These are phyloP conservation scores for Buxus sempervirens DNA, from an alignment of 164 flowering plant species.

Conservation along the genomic window DNA sequence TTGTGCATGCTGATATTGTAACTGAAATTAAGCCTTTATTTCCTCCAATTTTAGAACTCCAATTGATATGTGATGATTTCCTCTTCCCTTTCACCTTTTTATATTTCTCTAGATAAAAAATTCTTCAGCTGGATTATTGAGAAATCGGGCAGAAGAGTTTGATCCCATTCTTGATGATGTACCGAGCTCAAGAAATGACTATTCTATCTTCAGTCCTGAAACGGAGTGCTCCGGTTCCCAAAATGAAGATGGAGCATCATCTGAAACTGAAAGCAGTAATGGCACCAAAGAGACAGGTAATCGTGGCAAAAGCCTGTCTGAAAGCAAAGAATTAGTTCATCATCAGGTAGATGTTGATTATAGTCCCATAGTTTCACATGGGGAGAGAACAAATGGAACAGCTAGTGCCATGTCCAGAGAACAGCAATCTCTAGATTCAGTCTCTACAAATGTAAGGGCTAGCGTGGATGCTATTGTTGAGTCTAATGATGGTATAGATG, in stretches of 20 bases:
- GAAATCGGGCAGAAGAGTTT: constrained; percentile 26
- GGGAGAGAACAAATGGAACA: constrained; percentile 26
- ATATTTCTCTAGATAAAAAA: constrained; percentile 60
- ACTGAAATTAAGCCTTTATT: background rate
- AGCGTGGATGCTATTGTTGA: constrained; percentile 23
- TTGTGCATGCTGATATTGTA: background rate
- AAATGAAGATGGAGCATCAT: constrained; percentile 28
- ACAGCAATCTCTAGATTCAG: constrained; percentile 31
- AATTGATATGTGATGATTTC: constrained; percentile 11
- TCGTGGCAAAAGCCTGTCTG: constrained; percentile 27
- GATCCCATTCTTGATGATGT: constrained; percentile 14
- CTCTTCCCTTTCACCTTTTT: too few species aligned
- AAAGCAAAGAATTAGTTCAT: constrained; percentile 36
- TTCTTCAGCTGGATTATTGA: constrained; percentile 25
- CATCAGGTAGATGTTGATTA: constrained; percentile 25
- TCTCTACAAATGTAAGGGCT: constrained; percentile 24
- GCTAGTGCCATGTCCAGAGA: constrained; percentile 38
- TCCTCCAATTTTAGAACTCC: background rate
- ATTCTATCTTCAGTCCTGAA: constrained; percentile 17
- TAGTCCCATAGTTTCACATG: constrained; percentile 19
- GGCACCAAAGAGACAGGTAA: constrained; percentile 18
- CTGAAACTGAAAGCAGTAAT: constrained; percentile 25
- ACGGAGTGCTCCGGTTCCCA: constrained; percentile 21
- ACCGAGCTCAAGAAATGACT: constrained; percentile 21
- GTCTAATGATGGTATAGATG: constrained; percentile 22